These are phyloP conservation scores for Botrytis byssoidea DNA, from an alignment of 2,329 filamentous ascomycete genomes.

Conservation along the genomic window DNA sequence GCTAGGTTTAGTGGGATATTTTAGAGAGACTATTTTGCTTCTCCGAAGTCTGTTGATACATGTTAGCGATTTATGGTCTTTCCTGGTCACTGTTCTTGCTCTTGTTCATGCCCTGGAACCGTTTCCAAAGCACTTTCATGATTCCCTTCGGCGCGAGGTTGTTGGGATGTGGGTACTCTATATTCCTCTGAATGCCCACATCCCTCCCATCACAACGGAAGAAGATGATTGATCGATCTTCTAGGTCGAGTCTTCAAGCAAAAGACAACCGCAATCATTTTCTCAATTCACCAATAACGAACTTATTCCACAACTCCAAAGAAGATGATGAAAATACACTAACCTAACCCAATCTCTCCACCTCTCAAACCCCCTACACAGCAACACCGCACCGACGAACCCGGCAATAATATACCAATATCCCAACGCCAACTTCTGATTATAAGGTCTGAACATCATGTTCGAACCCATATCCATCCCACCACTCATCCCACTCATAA, in stretches of 20 bases:
- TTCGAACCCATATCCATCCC: constrained; percentile 35
- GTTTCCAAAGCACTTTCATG: not conserved
- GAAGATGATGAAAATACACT: constrained; percentile 15
- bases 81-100: not conserved
- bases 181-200: not conserved
- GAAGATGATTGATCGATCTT: not conserved
- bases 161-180: not conserved
- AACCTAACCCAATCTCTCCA: constrained; percentile 32
- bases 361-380: constrained; percentile 27
- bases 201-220: not conserved
- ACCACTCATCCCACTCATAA: constrained; percentile 25
- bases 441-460: constrained; percentile 46
- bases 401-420: constrained; percentile 60
- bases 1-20: constrained; percentile 53
- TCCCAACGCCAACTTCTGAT: constrained; percentile 51
- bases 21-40: constrained; percentile 39
- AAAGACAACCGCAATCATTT: not conserved
- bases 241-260: not conserved
- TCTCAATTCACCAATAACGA: not conserved
- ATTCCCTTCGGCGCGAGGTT: not conserved
- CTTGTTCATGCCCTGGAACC: not conserved
- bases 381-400: constrained; percentile 37
- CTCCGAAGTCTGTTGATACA: constrained; percentile 45
- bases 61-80: not conserved
- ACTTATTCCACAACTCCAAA: not conserved